These are phyloP conservation scores for Afroboletus lepidellus DNA, from an alignment of 1,284 basidiomycete species.

Conservation along the genomic window DNA sequence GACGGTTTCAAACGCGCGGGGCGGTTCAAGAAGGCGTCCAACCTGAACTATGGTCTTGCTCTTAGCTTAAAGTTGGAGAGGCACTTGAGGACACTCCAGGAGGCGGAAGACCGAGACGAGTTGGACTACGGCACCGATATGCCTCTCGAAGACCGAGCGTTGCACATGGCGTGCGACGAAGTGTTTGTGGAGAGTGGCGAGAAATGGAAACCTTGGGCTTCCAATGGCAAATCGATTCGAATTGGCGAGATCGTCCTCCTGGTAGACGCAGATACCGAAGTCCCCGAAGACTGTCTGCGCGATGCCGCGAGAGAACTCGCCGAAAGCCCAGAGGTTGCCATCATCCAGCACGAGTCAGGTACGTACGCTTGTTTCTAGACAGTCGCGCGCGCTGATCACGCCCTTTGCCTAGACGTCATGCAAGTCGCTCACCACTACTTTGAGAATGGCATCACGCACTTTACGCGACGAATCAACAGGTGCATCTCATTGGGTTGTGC, in stretches of 20 bases:
- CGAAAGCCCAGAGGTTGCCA: conserved; percentile 65
- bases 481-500: conserved; percentile 73
- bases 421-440: conserved; percentile 85
- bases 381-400: neutral
- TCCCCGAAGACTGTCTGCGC: conserved; percentile 82
- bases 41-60: conserved; percentile 81
- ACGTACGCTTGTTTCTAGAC: neutral
- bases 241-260: conserved; percentile 69
- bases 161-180: conserved; percentile 68
- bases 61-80: conserved; percentile 63
- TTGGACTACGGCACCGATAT: conserved; percentile 32
- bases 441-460: conserved; percentile 83
- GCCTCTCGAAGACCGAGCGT: conserved; percentile 63
- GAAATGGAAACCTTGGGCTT: conserved; percentile 68
- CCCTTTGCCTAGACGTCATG: conserved; percentile 61
- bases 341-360: conserved; percentile 82
- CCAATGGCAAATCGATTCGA: conserved; percentile 55
- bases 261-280: conserved; percentile 80
- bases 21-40: conserved; percentile 87
- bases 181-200: conserved; percentile 53
- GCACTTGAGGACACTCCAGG: conserved; percentile 59
- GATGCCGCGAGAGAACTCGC: conserved; percentile 81
- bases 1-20: conserved; percentile 76
- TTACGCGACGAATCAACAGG: conserved; percentile 77
- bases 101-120: conserved; percentile 38